A percentile compares a stretch with the other conserved stretches of the same genome.
phyloP scores from a whole-genome alignment of 1,284 basidiomycete genomes.

The Phlebopus sp. region DNA sequence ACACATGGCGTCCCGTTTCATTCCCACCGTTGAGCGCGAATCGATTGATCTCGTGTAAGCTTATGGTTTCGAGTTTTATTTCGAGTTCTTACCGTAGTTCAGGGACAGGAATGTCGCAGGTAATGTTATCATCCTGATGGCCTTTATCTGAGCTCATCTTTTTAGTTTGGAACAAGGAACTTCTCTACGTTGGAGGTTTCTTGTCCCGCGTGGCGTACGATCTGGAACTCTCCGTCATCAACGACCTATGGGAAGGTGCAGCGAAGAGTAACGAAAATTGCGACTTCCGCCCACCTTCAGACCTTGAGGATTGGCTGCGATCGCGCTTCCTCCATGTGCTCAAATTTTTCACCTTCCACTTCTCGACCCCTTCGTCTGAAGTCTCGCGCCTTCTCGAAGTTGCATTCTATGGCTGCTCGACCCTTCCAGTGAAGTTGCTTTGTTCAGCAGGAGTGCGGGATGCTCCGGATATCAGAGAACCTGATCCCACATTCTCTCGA shows the following conservation, averaged over 20 bases:
- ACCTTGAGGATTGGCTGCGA: conserved; percentile 52
- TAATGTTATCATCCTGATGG: conserved; percentile 30
- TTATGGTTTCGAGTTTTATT: conserved; percentile 4
- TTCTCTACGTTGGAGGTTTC: conserved; percentile 82
- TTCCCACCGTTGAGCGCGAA: conserved; percentile 96
- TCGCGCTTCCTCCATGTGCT: conserved; percentile 78
- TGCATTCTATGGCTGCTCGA: conserved; percentile 76
- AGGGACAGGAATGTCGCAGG: conserved; percentile 77
- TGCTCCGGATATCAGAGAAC: conserved; percentile 73
- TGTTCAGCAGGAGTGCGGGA: conserved; percentile 78
- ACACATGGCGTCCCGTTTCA: conserved; percentile 89
- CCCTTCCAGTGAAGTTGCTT: conserved; percentile 65
- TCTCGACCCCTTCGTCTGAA: conserved; percentile 83
- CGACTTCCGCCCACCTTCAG: conserved; percentile 32
- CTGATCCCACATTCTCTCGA: conserved; percentile 68
- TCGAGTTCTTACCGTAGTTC: conserved; percentile 8
- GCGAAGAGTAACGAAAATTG: conserved; percentile 25
- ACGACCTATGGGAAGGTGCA: conserved; percentile 54
- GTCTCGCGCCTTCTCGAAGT: conserved; percentile 80
- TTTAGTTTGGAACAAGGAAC: conserved; percentile 84
- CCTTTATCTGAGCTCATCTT: neutral
- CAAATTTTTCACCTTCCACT: conserved; percentile 85
- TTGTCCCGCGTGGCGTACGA: conserved; percentile 86
- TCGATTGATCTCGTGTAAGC: conserved; percentile 84
- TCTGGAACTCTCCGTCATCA: conserved; percentile 68